Conservation (phyloP, 116 monocot species). For the Iris pallida region DNA sequence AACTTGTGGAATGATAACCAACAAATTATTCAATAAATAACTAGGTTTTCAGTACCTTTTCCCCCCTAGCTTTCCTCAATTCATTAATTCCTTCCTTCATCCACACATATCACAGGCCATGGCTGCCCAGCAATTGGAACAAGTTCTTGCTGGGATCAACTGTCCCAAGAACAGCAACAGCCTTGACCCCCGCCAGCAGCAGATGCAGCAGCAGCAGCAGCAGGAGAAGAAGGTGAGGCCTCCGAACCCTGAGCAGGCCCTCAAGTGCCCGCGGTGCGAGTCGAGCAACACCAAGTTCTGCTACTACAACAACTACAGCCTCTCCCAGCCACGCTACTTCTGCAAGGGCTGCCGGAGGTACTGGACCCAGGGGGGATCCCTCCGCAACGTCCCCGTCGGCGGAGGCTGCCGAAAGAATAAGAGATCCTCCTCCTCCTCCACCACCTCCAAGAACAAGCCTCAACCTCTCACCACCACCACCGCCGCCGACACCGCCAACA, state of each 20-base stretch:
- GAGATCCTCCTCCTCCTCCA: conserved; percentile 6
- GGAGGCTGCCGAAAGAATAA: conserved; percentile 16
- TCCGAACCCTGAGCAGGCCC: background rate
- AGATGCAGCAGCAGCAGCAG: conserved; percentile 6
- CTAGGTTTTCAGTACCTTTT: no score
- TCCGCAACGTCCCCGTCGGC: conserved; percentile 13
- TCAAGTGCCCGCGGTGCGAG: conserved; percentile 18
- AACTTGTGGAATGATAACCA: no score
- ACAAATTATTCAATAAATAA: no score
- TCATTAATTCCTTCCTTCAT: no score
- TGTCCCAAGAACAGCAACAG: conserved; percentile 4
- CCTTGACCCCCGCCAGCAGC: background rate
- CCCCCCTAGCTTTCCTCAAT: background rate
- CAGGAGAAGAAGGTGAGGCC: conserved; percentile 17
- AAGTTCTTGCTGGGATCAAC: background rate
- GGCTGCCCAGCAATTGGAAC: conserved; percentile 13
- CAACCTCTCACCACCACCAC: background rate
- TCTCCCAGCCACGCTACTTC: conserved; percentile 34
- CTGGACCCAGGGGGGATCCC: conserved; percentile 13
- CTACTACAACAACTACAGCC: conserved; percentile 49
- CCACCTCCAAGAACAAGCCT: conserved; percentile 2
- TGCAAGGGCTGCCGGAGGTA: conserved; percentile 8
- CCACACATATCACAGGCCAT: conserved; percentile 27
- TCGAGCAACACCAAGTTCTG: conserved; percentile 46
- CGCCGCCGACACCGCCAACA: background rate